Conservation (phyloP, 192 early-diverging fungal species). For the Podila verticillata region DNA sequence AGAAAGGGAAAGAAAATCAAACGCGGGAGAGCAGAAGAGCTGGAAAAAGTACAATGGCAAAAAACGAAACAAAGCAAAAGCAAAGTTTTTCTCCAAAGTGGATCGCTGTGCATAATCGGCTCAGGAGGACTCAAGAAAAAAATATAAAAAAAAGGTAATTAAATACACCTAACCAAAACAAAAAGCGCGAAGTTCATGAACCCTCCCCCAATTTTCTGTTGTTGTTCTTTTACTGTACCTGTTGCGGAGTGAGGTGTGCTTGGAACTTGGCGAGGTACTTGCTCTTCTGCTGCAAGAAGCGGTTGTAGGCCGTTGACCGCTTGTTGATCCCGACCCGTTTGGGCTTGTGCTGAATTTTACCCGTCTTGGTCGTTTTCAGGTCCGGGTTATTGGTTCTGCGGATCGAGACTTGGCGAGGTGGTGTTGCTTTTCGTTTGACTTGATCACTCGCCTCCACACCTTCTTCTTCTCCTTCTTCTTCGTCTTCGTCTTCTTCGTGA, state of each 20-base stretch:
- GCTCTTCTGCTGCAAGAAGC: slow-evolving; percentile 36
- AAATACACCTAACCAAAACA: too few species aligned
- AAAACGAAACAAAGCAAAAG: too few species aligned
- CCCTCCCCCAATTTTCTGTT: too few species aligned
- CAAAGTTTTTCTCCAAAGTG: too few species aligned
- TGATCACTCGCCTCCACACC: background rate
- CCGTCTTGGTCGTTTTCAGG: slow-evolving; percentile 43
- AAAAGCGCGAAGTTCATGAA: too few species aligned
- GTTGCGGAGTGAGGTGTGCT: slow-evolving; percentile 21
- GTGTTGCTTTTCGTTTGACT: background rate
- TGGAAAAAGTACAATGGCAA: too few species aligned
- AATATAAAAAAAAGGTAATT: too few species aligned
- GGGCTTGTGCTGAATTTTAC: slow-evolving; percentile 29
- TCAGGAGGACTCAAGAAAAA: too few species aligned
- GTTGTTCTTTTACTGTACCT: slow-evolving; percentile 23
- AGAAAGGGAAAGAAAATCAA: too few species aligned
- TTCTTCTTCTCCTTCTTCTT: background rate
- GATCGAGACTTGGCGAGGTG: background rate
- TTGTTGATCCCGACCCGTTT: slow-evolving; percentile 11
- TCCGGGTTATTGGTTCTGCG: slow-evolving; percentile 24
- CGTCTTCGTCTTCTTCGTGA: background rate
- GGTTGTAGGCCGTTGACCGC: slow-evolving; percentile 25
- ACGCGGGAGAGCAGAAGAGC: too few species aligned
- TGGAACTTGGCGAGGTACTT: slow-evolving; percentile 4
- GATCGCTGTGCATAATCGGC: too few species aligned